phyloP scores from a whole-genome alignment of 1,284 basidiomycete species.

The Grifola frondosa region DNA sequence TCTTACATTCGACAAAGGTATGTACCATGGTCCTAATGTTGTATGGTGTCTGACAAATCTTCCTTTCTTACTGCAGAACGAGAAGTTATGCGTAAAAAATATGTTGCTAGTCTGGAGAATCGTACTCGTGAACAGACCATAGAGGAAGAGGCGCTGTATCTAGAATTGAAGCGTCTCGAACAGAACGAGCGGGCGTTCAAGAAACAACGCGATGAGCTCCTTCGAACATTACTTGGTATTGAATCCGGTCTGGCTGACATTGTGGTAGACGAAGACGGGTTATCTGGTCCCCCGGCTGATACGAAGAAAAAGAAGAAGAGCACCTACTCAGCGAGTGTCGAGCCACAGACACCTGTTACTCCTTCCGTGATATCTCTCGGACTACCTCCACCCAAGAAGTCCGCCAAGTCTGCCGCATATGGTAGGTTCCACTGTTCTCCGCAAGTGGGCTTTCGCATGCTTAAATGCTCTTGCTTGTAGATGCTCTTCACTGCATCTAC shows the following conservation, averaged over 20 bases:
- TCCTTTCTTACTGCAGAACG: slow-evolving; percentile 55
- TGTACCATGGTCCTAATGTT: slow-evolving; percentile 5
- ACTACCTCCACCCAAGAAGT: slow-evolving; percentile 47
- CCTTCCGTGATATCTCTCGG: slow-evolving; percentile 46
- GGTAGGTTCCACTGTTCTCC: slow-evolving; percentile 41
- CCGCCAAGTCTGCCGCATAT: slow-evolving; percentile 54
- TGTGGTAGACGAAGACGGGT: slow-evolving; percentile 56
- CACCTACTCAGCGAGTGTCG: slow-evolving; percentile 45
- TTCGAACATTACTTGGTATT: slow-evolving; percentile 81
- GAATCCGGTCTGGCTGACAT: slow-evolving; percentile 82
- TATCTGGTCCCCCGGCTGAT: slow-evolving; percentile 40
- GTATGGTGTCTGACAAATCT: background rate
- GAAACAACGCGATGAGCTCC: slow-evolving; percentile 86
- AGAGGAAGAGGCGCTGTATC: slow-evolving; percentile 94
- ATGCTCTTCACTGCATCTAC: slow-evolving; percentile 73
- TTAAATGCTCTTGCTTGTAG: slow-evolving; percentile 34
- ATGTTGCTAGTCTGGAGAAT: slow-evolving; percentile 82
- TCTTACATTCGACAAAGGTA: slow-evolving; percentile 85
- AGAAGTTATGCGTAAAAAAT: slow-evolving; percentile 88
- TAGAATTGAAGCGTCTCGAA: slow-evolving; percentile 92
- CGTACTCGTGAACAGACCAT: slow-evolving; percentile 88
- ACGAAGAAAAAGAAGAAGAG: slow-evolving; percentile 49
- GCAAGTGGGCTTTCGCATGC: no score
- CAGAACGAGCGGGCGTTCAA: slow-evolving; percentile 90
- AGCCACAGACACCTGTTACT: slow-evolving; percentile 56